These are phyloP conservation scores for Clitopilus passeckerianus DNA, from an alignment of 768 basidiomycete genomes.

Conservation along the genomic window DNA sequence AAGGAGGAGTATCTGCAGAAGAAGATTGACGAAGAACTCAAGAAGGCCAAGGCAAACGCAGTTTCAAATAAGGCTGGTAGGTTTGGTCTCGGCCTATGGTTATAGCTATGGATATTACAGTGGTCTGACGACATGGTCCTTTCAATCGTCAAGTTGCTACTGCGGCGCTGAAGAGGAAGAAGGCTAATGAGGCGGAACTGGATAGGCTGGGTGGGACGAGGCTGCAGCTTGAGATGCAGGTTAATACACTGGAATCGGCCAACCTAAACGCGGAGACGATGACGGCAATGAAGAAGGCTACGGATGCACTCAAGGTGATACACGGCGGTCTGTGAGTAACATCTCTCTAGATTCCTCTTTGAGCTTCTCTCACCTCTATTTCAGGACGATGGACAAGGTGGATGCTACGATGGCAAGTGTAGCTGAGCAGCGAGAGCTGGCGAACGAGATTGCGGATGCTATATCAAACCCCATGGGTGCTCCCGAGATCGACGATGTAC, in stretches of 20 bases:
- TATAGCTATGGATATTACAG: background rate
- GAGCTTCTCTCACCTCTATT: background rate
- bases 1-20: slow-evolving; percentile 96
- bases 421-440: slow-evolving; percentile 86
- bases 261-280: slow-evolving; percentile 98
- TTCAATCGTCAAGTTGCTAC: slow-evolving; percentile 61
- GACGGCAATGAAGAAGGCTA: slow-evolving; percentile 94
- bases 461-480: slow-evolving; percentile 70
- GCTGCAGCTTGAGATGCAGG: slow-evolving; percentile 92
- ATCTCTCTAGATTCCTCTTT: background rate
- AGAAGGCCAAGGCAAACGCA: slow-evolving; percentile 90
- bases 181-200: slow-evolving; percentile 80
- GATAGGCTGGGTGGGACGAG: slow-evolving; percentile 82
- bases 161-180: slow-evolving; percentile 90
- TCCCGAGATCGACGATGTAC: slow-evolving; percentile 70
- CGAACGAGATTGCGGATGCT: slow-evolving; percentile 87
- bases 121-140: slow-evolving; percentile 6
- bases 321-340: slow-evolving; percentile 81
- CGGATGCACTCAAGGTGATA: slow-evolving; percentile 83
- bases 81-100: slow-evolving; percentile 24
- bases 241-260: slow-evolving; percentile 95
- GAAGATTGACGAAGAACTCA: slow-evolving; percentile 92
- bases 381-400: slow-evolving; percentile 81
- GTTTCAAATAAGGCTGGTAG: slow-evolving; percentile 89
- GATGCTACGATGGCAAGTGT: slow-evolving; percentile 86